A percentile compares a stretch with the other conserved stretches of the same genome.
Conservation (phyloP, 768 basidiomycete genomes). For the Tulasnella sp. region DNA sequence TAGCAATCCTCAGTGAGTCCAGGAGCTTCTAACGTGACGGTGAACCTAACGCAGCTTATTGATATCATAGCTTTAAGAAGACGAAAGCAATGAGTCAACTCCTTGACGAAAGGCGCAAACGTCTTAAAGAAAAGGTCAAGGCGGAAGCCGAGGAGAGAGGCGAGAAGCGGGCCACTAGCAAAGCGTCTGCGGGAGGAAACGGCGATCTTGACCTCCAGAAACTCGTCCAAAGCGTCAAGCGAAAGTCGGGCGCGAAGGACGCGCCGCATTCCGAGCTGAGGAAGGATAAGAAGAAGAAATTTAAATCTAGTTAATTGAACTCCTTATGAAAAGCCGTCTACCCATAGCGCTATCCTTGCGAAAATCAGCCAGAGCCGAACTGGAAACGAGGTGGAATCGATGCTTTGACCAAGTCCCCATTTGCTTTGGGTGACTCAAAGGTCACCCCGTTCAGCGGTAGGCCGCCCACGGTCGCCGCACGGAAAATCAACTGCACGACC, state of each 20-base stretch:
- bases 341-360: too few relatives aligned
- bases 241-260: constrained; percentile 57
- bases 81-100: constrained; percentile 88
- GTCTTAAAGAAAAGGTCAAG: constrained; percentile 50
- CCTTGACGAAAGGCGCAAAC: constrained; percentile 78
- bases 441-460: too few relatives aligned
- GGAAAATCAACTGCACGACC: too few relatives aligned
- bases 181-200: constrained; percentile 36
- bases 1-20: constrained; percentile 85
- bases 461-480: too few relatives aligned
- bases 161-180: not conserved
- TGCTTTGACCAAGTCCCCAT: too few relatives aligned
- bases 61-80: constrained; percentile 74
- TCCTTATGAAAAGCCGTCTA: not conserved
- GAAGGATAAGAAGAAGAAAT: constrained; percentile 66
- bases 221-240: constrained; percentile 86
- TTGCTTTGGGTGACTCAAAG: too few relatives aligned
- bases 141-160: not conserved
- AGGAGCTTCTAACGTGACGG: not conserved
- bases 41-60: not conserved
- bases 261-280: constrained; percentile 53
- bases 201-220: constrained; percentile 54
- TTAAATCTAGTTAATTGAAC: not conserved
- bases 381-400: too few relatives aligned
- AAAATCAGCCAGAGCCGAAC: too few relatives aligned